A percentile compares a stretch with the other conserved stretches of the same genome.
These are phyloP conservation scores for Cladosporium sp. DNA, from an alignment of 2,329 filamentous ascomycete species.

Conservation along the genomic window DNA sequence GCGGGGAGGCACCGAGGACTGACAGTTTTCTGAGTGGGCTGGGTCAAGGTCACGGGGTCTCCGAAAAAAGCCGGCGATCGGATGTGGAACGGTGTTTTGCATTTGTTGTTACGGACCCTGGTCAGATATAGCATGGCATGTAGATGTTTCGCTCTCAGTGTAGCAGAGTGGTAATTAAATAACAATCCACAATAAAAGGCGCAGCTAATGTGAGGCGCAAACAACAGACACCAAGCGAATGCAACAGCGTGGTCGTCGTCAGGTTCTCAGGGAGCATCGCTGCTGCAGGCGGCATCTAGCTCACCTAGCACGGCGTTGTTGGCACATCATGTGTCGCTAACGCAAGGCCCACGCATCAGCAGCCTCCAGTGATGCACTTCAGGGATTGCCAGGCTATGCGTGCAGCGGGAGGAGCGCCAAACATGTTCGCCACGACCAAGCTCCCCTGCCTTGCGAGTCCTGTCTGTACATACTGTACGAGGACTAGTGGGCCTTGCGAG, in stretches of 20 bases:
- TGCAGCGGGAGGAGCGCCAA: constrained; percentile 19
- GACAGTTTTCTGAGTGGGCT: no score
- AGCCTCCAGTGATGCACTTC: constrained; percentile 8
- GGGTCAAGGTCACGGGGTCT: background rate
- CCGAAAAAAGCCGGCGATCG: background rate
- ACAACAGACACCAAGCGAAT: background rate
- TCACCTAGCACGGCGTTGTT: background rate
- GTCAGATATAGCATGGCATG: background rate
- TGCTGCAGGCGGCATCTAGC: background rate
- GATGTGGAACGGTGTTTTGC: background rate
- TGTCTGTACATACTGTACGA: background rate
- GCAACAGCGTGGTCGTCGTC: constrained; percentile 2
- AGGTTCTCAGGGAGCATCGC: constrained; percentile 9
- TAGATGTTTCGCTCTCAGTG: background rate
- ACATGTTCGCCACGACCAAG: constrained; percentile 16
- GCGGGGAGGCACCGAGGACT: background rate
- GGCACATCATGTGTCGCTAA: background rate
- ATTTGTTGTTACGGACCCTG: background rate
- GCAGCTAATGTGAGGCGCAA: background rate
- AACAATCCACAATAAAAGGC: background rate
- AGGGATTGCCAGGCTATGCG: constrained; percentile 3
- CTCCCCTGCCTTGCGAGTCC: constrained; percentile 11
- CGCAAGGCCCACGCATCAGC: constrained; percentile 6
- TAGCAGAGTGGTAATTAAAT: background rate
- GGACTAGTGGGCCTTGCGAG: background rate